Evolutionary conservation across 78 protist genomes (phyloP).

Genomic region (Polysphondylium violaceum): DNA sequence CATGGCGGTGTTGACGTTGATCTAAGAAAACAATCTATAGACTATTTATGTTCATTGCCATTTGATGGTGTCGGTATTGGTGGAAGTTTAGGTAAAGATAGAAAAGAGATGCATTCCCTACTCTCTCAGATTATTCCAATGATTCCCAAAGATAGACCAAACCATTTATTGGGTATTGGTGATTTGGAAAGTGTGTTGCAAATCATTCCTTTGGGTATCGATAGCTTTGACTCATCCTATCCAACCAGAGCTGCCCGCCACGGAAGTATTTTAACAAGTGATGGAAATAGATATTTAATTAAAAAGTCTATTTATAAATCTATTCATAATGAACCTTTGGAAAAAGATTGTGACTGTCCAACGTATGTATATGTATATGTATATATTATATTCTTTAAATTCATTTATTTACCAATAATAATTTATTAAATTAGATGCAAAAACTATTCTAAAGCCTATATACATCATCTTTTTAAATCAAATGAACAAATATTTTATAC

Average conservation of each 20-base stretch:
- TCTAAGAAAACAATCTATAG: constrained; percentile 70
- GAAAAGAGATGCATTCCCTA: constrained; percentile 67
- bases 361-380: constrained; percentile 16
- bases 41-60: constrained; percentile 52
- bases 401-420: neutral
- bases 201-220: constrained; percentile 84
- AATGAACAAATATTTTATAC: constrained; percentile 77
- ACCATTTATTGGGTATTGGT: constrained; percentile 89
- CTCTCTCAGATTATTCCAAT: constrained; percentile 47
- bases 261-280: constrained; percentile 24
- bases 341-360: constrained; percentile 57
- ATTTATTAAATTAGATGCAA: constrained; percentile 22
- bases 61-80: constrained; percentile 89
- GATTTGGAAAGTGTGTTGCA: constrained; percentile 52
- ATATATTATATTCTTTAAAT: too few relatives aligned
- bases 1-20: constrained; percentile 89
- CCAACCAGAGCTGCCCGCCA: constrained; percentile 88
- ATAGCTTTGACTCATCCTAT: constrained; percentile 89
- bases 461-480: constrained; percentile 68
- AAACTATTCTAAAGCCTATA: constrained; percentile 61
- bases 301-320: constrained; percentile 4
- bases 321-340: constrained; percentile 48
- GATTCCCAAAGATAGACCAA: constrained; percentile 67
- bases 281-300: constrained; percentile 7
- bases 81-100: constrained; percentile 86